Evolutionary conservation across 768 basidiomycete genomes (phyloP).

Genomic region (Hygrophorus pudorinus): DNA sequence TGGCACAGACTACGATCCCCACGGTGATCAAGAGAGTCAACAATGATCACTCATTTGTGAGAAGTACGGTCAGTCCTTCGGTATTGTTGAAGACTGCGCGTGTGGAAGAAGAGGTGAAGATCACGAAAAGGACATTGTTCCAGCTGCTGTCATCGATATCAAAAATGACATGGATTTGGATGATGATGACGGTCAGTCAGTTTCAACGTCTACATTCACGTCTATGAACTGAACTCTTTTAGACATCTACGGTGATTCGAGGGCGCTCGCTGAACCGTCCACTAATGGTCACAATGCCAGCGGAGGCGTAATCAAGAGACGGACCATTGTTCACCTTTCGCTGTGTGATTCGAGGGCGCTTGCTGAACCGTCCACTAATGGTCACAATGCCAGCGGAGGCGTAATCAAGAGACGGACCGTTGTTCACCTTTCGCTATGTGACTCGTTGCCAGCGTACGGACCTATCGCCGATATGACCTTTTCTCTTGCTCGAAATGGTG

Average conservation of each 20-base stretch:
- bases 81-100: conserved; percentile 59
- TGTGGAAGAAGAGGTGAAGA: conserved; percentile 51
- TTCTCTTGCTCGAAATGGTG: conserved; percentile 61
- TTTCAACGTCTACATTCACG: conserved; percentile 5
- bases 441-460: conserved; percentile 65
- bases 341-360: too few relatives aligned
- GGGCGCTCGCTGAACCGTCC: conserved; percentile 22
- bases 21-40: conserved; percentile 39
- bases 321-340: too few relatives aligned
- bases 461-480: conserved; percentile 73
- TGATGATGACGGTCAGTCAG: conserved; percentile 64
- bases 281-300: conserved; percentile 34
- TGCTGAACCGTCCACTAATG: too few relatives aligned
- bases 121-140: conserved; percentile 29
- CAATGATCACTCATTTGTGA: conserved; percentile 60
- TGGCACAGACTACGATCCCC: conserved; percentile 64
- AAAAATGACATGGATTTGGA: conserved; percentile 68
- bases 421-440: conserved; percentile 60
- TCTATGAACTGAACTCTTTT: conserved; percentile 7
- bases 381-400: conserved; percentile 14
- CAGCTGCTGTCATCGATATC: conserved; percentile 37
- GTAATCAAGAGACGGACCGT: conserved; percentile 48
- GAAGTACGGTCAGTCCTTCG: conserved; percentile 76
- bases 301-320: too few relatives aligned
- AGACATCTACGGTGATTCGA: conserved; percentile 39